Conservation (phyloP, 2,329 filamentous ascomycete genomes). For the Dothideomycetes sp. region DNA sequence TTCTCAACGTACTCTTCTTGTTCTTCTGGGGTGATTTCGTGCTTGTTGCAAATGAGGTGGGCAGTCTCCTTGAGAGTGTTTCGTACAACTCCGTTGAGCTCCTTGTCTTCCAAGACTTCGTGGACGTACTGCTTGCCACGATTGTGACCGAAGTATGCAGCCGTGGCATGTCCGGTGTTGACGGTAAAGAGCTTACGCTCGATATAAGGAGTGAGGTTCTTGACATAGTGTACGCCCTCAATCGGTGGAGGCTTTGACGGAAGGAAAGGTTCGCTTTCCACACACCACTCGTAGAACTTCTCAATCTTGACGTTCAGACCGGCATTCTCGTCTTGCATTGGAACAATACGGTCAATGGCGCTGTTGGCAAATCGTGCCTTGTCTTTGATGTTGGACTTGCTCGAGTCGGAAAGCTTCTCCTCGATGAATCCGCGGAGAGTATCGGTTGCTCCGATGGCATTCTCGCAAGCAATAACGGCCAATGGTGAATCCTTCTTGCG, state of each 20-base stretch:
- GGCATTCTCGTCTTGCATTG: constrained; percentile 69
- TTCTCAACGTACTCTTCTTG: constrained; percentile 83
- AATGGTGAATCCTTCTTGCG: constrained; percentile 60
- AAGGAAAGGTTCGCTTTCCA: constrained; percentile 78
- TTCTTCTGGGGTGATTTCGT: constrained; percentile 63
- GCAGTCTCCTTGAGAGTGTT: constrained; percentile 79
- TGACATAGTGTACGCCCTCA: constrained; percentile 85
- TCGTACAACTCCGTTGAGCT: constrained; percentile 71
- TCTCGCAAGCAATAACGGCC: constrained; percentile 94
- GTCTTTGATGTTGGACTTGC: constrained; percentile 57
- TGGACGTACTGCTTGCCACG: constrained; percentile 79
- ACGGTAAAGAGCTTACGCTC: constrained; percentile 99
- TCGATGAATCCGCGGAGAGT: constrained; percentile 69
- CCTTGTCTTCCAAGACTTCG: constrained; percentile 72
- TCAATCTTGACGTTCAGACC: constrained; percentile 91
- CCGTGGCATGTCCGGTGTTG: constrained; percentile 95
- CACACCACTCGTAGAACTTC: constrained; percentile 99
- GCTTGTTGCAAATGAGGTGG: constrained; percentile 75
- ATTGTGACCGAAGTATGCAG: constrained; percentile 89
- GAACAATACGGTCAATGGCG: constrained; percentile 96
- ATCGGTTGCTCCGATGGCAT: constrained; percentile 90
- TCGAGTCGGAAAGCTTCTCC: constrained; percentile 59
- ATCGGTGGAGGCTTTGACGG: constrained; percentile 63
- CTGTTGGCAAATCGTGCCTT: constrained; percentile 93
- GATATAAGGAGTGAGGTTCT: constrained; percentile 86